A percentile compares a stretch with the other conserved stretches of the same genome.
These are phyloP conservation scores for Solanum gracilifrons DNA, from an alignment of 257 asterid genomes.

Conservation along the genomic window DNA sequence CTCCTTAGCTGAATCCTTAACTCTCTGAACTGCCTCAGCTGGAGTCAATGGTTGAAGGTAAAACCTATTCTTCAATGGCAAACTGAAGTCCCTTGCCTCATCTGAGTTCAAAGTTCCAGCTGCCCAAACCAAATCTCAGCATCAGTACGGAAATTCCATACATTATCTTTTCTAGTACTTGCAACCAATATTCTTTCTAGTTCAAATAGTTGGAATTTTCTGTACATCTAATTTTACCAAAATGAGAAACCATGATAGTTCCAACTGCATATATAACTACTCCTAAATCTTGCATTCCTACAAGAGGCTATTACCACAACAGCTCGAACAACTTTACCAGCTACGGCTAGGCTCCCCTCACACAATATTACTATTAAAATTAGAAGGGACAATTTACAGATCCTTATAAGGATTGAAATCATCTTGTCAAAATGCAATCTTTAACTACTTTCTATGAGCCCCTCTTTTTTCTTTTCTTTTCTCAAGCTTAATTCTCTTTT, in stretches of 20 bases:
- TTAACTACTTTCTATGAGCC: background rate
- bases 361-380: background rate
- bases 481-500: background rate
- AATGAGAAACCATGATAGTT: background rate
- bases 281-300: background rate
- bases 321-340: background rate
- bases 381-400: background rate
- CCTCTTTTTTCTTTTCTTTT: background rate
- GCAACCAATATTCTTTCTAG: background rate
- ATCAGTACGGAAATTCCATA: background rate
- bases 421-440: background rate
- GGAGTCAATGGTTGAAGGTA: constrained; percentile 74
- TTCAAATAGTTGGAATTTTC: background rate
- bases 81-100: constrained; percentile 50
- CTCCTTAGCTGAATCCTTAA: constrained; percentile 79
- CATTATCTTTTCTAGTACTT: background rate
- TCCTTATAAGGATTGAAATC: background rate
- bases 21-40: constrained; percentile 60
- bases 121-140: constrained; percentile 5
- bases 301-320: background rate
- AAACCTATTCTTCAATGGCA: constrained; percentile 69
- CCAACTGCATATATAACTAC: background rate
- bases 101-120: constrained; percentile 95
- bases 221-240: background rate
- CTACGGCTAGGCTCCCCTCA: background rate